Conservation (phyloP, 768 basidiomycete species). For the Boletus rubroflammeus region DNA sequence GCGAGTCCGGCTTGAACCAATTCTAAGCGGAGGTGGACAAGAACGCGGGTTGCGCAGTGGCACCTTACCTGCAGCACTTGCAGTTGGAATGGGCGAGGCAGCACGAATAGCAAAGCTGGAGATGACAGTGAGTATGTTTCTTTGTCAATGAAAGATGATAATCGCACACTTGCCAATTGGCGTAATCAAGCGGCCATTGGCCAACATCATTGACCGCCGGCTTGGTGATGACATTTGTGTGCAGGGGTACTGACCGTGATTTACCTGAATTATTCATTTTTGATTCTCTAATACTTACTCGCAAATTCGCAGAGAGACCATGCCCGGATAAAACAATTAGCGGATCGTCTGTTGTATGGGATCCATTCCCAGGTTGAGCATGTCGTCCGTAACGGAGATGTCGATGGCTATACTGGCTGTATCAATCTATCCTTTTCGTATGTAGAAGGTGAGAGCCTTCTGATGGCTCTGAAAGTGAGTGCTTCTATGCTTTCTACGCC, state of each 20-base stretch:
- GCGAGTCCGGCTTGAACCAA: constrained; percentile 89
- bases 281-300: background rate
- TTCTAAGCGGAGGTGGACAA: constrained; percentile 94
- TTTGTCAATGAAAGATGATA: constrained; percentile 41
- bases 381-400: constrained; percentile 92
- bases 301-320: constrained; percentile 65
- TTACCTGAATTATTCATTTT: background rate
- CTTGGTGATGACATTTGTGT: constrained; percentile 65
- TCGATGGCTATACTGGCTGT: constrained; percentile 90
- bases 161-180: constrained; percentile 35
- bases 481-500: background rate
- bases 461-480: constrained; percentile 94
- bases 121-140: constrained; percentile 73
- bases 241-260: constrained; percentile 88
- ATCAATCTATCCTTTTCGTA: constrained; percentile 95
- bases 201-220: constrained; percentile 35
- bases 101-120: constrained; percentile 87
- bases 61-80: constrained; percentile 85
- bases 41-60: constrained; percentile 94
- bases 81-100: constrained; percentile 93
- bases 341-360: constrained; percentile 74
- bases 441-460: constrained; percentile 93
- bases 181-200: constrained; percentile 43
- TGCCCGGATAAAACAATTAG: constrained; percentile 63
- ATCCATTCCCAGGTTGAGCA: constrained; percentile 84